Conservation (phyloP, 306 rosid genomes). For the Rosa lucieae region DNA sequence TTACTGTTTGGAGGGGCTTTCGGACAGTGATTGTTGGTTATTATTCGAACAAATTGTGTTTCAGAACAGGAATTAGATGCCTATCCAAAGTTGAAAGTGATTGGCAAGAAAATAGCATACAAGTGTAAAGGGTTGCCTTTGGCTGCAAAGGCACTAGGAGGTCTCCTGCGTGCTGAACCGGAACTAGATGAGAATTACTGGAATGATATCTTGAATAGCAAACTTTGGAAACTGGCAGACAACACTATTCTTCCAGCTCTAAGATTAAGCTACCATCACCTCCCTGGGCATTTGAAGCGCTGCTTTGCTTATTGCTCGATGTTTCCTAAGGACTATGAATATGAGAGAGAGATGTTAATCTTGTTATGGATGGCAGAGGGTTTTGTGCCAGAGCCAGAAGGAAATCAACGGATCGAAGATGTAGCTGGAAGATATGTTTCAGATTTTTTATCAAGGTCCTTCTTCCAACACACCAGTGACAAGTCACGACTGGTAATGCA, state of each 20-base stretch:
- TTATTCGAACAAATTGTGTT: constrained; percentile 31
- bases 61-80: background rate
- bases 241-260: constrained; percentile 27
- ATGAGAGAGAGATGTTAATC: constrained; percentile 27
- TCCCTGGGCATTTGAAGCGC: constrained; percentile 27
- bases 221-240: constrained; percentile 11
- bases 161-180: constrained; percentile 33
- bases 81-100: constrained; percentile 6
- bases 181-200: constrained; percentile 31
- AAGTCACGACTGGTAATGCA: constrained; percentile 30
- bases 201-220: constrained; percentile 12
- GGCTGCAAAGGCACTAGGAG: constrained; percentile 37
- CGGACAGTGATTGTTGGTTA: constrained; percentile 28
- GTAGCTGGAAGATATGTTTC: constrained; percentile 34
- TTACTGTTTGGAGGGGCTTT: constrained; percentile 22
- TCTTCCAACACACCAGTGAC: constrained; percentile 28
- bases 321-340: constrained; percentile 27
- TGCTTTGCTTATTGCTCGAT: constrained; percentile 43
- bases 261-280: constrained; percentile 39
- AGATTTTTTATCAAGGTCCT: constrained; percentile 42
- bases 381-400: constrained; percentile 20
- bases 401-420: constrained; percentile 32
- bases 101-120: constrained; percentile 36
- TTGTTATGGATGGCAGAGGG: constrained; percentile 37
- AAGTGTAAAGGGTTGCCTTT: constrained; percentile 54